These are phyloP conservation scores for Calonectria montana DNA, from an alignment of 2,329 filamentous ascomycete genomes.

Conservation along the genomic window DNA sequence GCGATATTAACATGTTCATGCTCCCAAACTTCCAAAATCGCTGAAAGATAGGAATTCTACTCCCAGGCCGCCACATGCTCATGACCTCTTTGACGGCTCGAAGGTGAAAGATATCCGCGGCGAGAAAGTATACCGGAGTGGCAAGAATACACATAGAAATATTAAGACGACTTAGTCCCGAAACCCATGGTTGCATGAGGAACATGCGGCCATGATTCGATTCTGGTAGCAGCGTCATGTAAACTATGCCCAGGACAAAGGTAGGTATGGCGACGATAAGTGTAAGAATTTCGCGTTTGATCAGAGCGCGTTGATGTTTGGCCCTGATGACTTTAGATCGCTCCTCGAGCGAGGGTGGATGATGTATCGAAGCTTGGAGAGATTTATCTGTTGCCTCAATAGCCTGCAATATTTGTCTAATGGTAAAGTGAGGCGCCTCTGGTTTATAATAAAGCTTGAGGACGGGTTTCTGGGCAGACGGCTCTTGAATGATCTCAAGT, in stretches of 20 bases:
- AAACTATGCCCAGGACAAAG: constrained; percentile 88
- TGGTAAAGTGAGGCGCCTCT: constrained; percentile 74
- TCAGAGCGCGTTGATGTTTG: constrained; percentile 75
- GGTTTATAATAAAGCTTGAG: constrained; percentile 79
- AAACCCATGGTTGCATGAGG: constrained; percentile 77
- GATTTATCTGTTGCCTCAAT: constrained; percentile 74
- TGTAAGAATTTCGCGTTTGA: constrained; percentile 78
- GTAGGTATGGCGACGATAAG: constrained; percentile 80
- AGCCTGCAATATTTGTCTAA: constrained; percentile 77
- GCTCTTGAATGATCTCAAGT: constrained; percentile 64
- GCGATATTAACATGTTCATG: constrained; percentile 94
- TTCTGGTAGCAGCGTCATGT: constrained; percentile 82
- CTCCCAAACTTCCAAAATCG: constrained; percentile 94
- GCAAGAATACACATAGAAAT: constrained; percentile 84
- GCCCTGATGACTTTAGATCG: constrained; percentile 78
- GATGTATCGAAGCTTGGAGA: constrained; percentile 78
- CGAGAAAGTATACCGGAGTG: constrained; percentile 88
- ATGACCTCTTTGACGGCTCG: constrained; percentile 83
- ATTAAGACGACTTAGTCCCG: constrained; percentile 80
- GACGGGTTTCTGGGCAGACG: constrained; percentile 72
- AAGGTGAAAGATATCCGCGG: constrained; percentile 85
- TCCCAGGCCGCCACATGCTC: constrained; percentile 81
- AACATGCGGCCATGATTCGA: constrained; percentile 69
- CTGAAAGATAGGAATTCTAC: constrained; percentile 76
- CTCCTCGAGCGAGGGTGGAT: constrained; percentile 86